Conservation (phyloP, 2,329 filamentous ascomycete species). For the Bipolaris cookei region DNA sequence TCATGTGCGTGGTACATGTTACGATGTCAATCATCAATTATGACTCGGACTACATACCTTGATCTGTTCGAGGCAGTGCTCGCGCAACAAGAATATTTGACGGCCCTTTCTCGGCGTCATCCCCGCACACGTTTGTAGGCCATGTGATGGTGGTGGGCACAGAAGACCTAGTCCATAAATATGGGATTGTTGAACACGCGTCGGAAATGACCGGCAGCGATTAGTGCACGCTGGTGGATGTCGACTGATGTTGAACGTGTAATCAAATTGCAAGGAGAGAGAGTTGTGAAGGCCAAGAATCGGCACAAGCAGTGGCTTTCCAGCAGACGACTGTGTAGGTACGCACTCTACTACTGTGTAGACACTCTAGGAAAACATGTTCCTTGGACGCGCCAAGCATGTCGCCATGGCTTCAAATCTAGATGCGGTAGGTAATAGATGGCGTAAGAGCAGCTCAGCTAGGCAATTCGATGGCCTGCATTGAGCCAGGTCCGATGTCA, state of each 20-base stretch:
- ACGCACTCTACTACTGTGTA: background rate
- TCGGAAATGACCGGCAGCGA: background rate
- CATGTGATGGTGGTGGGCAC: slow-evolving; percentile 4
- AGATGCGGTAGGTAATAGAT: background rate
- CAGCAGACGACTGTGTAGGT: background rate
- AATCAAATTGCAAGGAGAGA: no score
- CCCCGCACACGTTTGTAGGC: background rate
- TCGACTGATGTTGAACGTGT: background rate
- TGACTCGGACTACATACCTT: background rate
- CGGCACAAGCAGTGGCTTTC: background rate
- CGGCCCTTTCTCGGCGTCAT: slow-evolving; percentile 3
- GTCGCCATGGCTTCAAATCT: background rate
- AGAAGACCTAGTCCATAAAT: background rate
- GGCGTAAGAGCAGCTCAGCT: background rate
- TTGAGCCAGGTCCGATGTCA: background rate
- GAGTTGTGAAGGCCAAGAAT: background rate
- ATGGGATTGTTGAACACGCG: slow-evolving; percentile 4
- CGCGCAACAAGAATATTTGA: background rate
- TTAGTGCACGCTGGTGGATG: background rate
- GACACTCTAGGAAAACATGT: background rate
- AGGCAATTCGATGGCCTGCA: background rate
- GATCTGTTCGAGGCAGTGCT: background rate
- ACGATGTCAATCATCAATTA: background rate
- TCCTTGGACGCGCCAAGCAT: background rate
- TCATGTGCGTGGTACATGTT: background rate